Percentiles rank a stretch among this genome's conserved stretches.
Conservation (phyloP, 2,329 filamentous ascomycete species). For the Xylaria sp. region DNA sequence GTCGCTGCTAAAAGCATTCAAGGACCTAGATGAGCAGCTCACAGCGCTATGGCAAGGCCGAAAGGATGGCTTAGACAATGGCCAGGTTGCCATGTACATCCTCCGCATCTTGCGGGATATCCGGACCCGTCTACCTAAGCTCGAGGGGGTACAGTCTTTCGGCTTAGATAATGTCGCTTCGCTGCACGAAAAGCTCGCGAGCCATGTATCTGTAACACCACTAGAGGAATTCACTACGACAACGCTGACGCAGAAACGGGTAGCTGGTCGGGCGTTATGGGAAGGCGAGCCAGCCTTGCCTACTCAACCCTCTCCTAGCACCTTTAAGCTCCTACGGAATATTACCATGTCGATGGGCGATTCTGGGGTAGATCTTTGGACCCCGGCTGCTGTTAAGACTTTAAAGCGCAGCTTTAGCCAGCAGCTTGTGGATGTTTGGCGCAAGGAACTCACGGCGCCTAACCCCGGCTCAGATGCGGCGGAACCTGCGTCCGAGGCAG, state of each 20-base stretch:
- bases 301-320: constrained; percentile 78
- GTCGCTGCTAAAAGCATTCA: constrained; percentile 67
- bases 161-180: constrained; percentile 69
- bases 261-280: constrained; percentile 78
- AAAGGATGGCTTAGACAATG: constrained; percentile 59
- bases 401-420: constrained; percentile 70
- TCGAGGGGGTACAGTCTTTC: constrained; percentile 63
- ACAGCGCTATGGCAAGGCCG: constrained; percentile 61
- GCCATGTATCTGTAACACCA: constrained; percentile 61
- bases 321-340: constrained; percentile 77
- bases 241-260: constrained; percentile 57
- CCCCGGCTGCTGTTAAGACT: constrained; percentile 69
- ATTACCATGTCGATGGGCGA: constrained; percentile 75
- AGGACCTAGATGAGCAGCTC: constrained; percentile 67
- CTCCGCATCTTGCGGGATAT: constrained; percentile 81
- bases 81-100: constrained; percentile 71
- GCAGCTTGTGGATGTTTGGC: constrained; percentile 63
- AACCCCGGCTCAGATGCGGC: constrained; percentile 39
- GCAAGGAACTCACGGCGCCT: constrained; percentile 53
- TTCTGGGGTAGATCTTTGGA: constrained; percentile 85
- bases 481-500: constrained; percentile 29
- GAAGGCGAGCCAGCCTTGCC: constrained; percentile 81
- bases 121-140: constrained; percentile 70
- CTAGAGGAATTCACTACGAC: constrained; percentile 60
- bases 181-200: constrained; percentile 72